phyloP scores from a whole-genome alignment of 1,139 yeast genomes.

The Suhomyces anneliseae region DNA sequence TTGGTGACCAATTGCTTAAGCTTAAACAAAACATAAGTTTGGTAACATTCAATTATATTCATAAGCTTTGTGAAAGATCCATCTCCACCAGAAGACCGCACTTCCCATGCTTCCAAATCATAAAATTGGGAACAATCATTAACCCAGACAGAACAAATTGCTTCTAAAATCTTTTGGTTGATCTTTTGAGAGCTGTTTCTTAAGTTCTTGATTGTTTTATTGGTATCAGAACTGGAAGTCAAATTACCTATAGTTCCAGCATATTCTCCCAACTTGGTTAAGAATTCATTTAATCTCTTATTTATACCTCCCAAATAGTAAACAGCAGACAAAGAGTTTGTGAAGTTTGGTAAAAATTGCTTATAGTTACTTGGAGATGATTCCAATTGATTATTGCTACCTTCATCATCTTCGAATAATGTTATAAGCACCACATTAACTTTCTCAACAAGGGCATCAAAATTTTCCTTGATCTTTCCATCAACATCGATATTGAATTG shows the following conservation, averaged over 20 bases:
- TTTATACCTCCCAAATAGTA: constrained; percentile 38
- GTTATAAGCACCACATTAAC: constrained; percentile 28
- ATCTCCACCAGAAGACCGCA: constrained; percentile 15
- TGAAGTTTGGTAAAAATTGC: constrained; percentile 41
- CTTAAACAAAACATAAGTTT: constrained; percentile 33
- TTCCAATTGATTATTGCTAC: constrained; percentile 34
- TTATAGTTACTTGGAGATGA: constrained; percentile 38
- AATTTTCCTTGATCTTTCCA: constrained; percentile 30
- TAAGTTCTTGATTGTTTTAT: constrained; percentile 37
- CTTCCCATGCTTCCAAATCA: constrained; percentile 46
- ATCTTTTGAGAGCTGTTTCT: constrained; percentile 33
- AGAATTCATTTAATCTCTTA: constrained; percentile 28
- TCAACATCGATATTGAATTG: constrained; percentile 30
- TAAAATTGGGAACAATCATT: constrained; percentile 50
- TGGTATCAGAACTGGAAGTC: constrained; percentile 36
- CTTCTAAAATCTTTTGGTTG: constrained; percentile 45
- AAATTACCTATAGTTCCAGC: constrained; percentile 37
- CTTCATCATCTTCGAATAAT: constrained; percentile 33
- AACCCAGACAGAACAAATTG: constrained; percentile 48
- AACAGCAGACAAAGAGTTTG: constrained; percentile 45
- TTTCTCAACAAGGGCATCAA: constrained; percentile 27
- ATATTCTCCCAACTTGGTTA: constrained; percentile 36
- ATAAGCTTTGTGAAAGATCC: constrained; percentile 37
- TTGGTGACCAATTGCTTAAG: constrained; percentile 35
- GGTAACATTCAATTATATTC: constrained; percentile 45